These are phyloP conservation scores for Solanum raphanifolium DNA, from an alignment of 257 asterid species.

Conservation along the genomic window DNA sequence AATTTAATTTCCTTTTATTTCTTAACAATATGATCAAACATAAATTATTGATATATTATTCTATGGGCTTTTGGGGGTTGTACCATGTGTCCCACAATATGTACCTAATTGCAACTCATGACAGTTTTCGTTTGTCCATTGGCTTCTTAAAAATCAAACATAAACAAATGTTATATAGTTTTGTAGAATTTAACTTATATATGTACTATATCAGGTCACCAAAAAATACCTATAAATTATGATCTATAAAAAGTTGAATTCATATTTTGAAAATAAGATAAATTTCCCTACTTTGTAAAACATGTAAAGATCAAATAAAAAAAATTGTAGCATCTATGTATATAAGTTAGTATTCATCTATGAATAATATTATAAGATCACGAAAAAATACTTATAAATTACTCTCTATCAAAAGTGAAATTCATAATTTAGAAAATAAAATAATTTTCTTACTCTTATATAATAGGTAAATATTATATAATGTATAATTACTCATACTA, in stretches of 20 bases:
- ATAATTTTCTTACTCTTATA: not conserved
- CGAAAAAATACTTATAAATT: not conserved
- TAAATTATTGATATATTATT: not conserved
- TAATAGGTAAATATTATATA: not conserved
- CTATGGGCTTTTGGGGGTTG: not conserved
- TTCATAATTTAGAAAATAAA: not conserved
- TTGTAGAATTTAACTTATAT: not conserved
- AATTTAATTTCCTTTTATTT: not conserved
- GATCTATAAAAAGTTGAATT: not conserved
- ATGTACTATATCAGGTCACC: not conserved
- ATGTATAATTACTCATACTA: not conserved
- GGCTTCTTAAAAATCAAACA: not conserved
- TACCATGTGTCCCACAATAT: not conserved
- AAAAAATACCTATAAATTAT: not conserved
- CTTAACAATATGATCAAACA: not conserved
- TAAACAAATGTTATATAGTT: too few relatives aligned
- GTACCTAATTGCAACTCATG: not conserved
- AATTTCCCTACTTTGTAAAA: not conserved
- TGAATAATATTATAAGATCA: not conserved
- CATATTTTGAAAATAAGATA: not conserved
- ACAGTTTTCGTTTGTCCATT: not conserved
- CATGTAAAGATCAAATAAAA: not conserved
- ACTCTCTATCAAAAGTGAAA: not conserved
- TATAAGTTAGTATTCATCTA: not conserved
- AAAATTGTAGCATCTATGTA: not conserved